A percentile compares a stretch with the other conserved stretches of the same genome.
These are phyloP conservation scores for Neopestalotiopsis clavispora DNA, from an alignment of 2,329 filamentous ascomycete species.

Conservation along the genomic window DNA sequence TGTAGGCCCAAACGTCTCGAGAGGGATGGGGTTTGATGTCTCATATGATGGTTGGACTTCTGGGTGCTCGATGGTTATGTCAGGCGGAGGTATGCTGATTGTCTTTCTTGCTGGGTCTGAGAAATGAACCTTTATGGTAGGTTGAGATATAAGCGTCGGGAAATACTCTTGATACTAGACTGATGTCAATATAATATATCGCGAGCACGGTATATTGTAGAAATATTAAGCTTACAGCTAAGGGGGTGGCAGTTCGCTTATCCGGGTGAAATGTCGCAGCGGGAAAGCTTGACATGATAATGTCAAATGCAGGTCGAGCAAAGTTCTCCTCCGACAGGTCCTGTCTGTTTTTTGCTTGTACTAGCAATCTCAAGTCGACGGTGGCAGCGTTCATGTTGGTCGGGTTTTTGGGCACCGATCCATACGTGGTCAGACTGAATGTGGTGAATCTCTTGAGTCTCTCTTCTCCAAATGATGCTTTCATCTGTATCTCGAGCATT, in stretches of 20 bases:
- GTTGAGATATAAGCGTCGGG: conserved; percentile 18
- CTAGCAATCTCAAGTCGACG: conserved; percentile 40
- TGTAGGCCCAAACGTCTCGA: conserved; percentile 27
- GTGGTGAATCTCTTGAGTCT: conserved; percentile 16
- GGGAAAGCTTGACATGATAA: conserved; percentile 29
- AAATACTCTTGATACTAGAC: conserved; percentile 20
- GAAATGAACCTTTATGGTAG: conserved; percentile 15
- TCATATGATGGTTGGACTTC: conserved; percentile 24
- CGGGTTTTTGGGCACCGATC: conserved; percentile 31
- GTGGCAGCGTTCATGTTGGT: conserved; percentile 39
- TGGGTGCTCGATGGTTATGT: conserved; percentile 16
- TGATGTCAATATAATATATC: not conserved
- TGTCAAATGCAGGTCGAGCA: conserved; percentile 29
- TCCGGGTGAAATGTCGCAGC: conserved; percentile 30
- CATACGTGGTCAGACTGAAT: conserved; percentile 27
- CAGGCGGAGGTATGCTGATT: conserved; percentile 16
- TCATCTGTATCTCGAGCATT: conserved; percentile 33
- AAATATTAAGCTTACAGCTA: conserved; percentile 14
- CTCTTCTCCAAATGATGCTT: conserved; percentile 31
- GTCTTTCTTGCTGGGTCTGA: conserved; percentile 12
- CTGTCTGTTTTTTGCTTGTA: conserved; percentile 42
- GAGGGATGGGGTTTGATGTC: conserved; percentile 23
- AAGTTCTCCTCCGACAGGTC: conserved; percentile 27
- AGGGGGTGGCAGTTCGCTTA: conserved; percentile 26
- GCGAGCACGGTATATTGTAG: not conserved